Percentiles rank a stretch among this genome's conserved stretches.
Evolutionary conservation across 169 alveolate species (phyloP).

Genomic region (Neospora caninum): DNA sequence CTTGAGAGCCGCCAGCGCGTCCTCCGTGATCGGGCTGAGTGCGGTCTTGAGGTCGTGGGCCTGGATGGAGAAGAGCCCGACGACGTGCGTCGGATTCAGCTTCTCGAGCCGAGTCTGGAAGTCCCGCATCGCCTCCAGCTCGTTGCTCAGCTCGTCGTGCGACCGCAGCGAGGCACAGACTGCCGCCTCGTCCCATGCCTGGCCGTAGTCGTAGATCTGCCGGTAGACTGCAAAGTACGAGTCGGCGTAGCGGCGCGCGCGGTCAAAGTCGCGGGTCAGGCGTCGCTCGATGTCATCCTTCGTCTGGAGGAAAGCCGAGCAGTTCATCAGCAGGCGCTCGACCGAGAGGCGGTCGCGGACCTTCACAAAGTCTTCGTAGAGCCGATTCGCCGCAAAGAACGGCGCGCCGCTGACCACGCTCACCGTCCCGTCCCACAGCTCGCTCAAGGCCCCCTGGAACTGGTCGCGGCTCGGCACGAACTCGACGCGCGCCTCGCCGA

Average conservation of each 20-base stretch:
- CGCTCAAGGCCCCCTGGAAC: conserved; percentile 50
- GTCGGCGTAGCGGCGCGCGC: conserved; percentile 63
- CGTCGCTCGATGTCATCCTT: conserved; percentile 54
- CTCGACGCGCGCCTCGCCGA: conserved; percentile 52
- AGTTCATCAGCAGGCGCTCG: not conserved
- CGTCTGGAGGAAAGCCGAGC: not conserved
- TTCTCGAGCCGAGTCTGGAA: conserved; percentile 64
- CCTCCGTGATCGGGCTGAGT: conserved; percentile 55
- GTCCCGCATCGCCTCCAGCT: conserved; percentile 63
- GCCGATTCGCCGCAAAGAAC: conserved; percentile 53
- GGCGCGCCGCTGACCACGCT: conserved; percentile 47
- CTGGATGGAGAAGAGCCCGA: conserved; percentile 65
- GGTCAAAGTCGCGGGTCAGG: conserved; percentile 62
- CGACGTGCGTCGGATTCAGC: conserved; percentile 64
- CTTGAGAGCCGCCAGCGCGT: conserved; percentile 64
- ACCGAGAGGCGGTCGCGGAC: conserved; percentile 38
- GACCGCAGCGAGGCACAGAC: conserved; percentile 44
- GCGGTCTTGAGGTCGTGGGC: conserved; percentile 55
- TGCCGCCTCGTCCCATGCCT: conserved; percentile 57
- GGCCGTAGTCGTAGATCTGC: conserved; percentile 68
- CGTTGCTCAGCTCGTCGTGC: conserved; percentile 64
- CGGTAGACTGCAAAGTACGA: conserved; percentile 65
- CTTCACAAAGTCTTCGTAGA: conserved; percentile 55
- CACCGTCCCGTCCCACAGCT: conserved; percentile 64
- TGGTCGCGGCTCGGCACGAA: conserved; percentile 56